Evolutionary conservation across 768 basidiomycete genomes (phyloP).

Genomic region (Multifurca ochricompacta): DNA sequence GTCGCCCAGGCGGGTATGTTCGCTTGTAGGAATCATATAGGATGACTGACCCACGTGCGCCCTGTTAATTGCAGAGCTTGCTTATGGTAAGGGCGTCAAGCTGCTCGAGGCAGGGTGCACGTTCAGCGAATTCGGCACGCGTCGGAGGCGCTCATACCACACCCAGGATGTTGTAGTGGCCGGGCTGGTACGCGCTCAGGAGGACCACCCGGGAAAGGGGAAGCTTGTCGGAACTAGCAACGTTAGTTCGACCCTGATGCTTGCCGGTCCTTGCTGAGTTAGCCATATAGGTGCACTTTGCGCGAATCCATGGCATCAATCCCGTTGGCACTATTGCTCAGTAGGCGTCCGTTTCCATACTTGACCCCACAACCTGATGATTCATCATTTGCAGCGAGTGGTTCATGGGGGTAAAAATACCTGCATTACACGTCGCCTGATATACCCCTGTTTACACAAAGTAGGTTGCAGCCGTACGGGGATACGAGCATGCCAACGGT

Average conservation of each 20-base stretch:
- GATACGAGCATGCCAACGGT: slow-evolving; percentile 71
- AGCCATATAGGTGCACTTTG: slow-evolving; percentile 65
- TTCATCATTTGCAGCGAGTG: slow-evolving; percentile 52
- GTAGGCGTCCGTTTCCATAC: slow-evolving; percentile 36
- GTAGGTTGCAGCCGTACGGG: slow-evolving; percentile 74
- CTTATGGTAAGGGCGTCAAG: slow-evolving; percentile 60
- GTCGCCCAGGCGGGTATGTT: slow-evolving; percentile 67
- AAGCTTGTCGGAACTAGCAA: slow-evolving; percentile 82
- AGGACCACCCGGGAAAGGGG: slow-evolving; percentile 43
- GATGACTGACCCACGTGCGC: neutral
- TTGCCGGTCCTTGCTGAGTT: neutral
- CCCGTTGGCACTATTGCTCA: slow-evolving; percentile 83
- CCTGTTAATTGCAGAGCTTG: slow-evolving; percentile 45
- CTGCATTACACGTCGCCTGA: neutral
- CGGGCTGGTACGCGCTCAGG: slow-evolving; percentile 57
- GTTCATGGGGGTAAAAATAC: slow-evolving; percentile 72
- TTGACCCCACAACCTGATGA: neutral
- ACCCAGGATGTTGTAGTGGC: slow-evolving; percentile 73
- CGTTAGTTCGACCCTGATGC: slow-evolving; percentile 36
- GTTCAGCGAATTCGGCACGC: slow-evolving; percentile 85
- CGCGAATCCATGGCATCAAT: slow-evolving; percentile 55
- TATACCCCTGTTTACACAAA: neutral
- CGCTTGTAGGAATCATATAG: neutral
- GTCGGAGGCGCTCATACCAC: slow-evolving; percentile 65
- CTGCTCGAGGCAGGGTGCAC: slow-evolving; percentile 57